phyloP scores from a whole-genome alignment of 2,329 filamentous ascomycete genomes.

The Alternaria panax region DNA sequence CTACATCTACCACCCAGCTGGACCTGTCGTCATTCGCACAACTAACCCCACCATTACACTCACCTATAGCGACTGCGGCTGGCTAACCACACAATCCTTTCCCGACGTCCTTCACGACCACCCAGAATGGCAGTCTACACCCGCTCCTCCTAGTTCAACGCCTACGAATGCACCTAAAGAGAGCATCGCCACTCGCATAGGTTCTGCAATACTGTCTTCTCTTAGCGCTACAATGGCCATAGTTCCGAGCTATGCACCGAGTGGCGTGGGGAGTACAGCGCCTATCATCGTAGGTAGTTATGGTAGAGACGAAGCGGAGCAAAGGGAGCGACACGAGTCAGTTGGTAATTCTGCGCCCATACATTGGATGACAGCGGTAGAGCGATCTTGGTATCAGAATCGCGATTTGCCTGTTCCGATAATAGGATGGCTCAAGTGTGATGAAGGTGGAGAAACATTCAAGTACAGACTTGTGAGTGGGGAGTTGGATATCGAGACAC shows the following conservation, averaged over 20 bases:
- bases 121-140: constrained; percentile 2
- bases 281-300: not conserved
- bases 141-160: not conserved
- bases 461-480: constrained; percentile 2
- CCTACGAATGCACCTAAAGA: not conserved
- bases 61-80: constrained; percentile 5
- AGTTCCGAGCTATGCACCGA: not conserved
- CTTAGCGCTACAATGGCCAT: not conserved
- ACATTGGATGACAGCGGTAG: constrained; percentile 12
- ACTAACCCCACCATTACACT: constrained; percentile 6
- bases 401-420: not conserved
- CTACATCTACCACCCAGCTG: constrained; percentile 13
- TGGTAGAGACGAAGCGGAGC: not conserved
- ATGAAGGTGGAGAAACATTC: not conserved
- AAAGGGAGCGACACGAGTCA: not conserved
- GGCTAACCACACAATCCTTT: constrained; percentile 10
- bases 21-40: constrained; percentile 9
- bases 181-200: not conserved
- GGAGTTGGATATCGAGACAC: not conserved
- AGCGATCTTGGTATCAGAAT: constrained; percentile 4
- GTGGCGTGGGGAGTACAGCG: not conserved
- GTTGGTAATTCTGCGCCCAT: not conserved
- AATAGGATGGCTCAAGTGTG: constrained; percentile 1
- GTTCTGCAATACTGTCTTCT: not conserved
- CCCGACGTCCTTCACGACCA: not conserved